These are phyloP conservation scores for Euphorbia celastroides DNA, from an alignment of 441 rosid genomes.

Conservation along the genomic window DNA sequence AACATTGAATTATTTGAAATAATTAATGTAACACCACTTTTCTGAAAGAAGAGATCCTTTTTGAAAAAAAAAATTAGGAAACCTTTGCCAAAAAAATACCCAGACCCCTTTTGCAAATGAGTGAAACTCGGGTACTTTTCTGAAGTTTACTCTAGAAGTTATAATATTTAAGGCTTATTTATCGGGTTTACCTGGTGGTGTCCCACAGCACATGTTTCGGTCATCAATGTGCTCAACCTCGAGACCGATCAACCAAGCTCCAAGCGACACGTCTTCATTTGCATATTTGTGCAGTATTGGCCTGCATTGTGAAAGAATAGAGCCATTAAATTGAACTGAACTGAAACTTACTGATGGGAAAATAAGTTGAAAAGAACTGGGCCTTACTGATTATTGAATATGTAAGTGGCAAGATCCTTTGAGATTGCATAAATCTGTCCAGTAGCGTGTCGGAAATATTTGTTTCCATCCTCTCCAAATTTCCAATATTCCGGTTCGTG, in stretches of 20 bases:
- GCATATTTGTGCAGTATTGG: conserved; percentile 74
- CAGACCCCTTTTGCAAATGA: too few species aligned
- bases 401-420: conserved; percentile 80
- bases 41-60: too few species aligned
- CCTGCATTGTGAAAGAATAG: conserved; percentile 41
- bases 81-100: too few species aligned
- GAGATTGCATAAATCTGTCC: conserved; percentile 88
- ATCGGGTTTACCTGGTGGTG: conserved; percentile 83
- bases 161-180: too few species aligned
- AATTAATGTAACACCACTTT: too few species aligned
- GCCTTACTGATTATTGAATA: conserved; percentile 61
- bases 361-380: too few species aligned
- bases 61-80: too few species aligned
- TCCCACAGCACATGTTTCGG: conserved; percentile 87
- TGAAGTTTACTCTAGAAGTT: too few species aligned
- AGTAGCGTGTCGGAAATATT: conserved; percentile 81
- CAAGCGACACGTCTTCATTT: conserved; percentile 89
- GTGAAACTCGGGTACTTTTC: too few species aligned
- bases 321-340: not conserved
- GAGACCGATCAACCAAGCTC: conserved; percentile 96
- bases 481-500: conserved; percentile 94
- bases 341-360: not conserved
- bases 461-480: conserved; percentile 92
- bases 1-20: too few species aligned
- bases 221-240: conserved; percentile 93